Evolutionary conservation across 768 basidiomycete species (phyloP).

Genomic region (Phaeotremella fagi): DNA sequence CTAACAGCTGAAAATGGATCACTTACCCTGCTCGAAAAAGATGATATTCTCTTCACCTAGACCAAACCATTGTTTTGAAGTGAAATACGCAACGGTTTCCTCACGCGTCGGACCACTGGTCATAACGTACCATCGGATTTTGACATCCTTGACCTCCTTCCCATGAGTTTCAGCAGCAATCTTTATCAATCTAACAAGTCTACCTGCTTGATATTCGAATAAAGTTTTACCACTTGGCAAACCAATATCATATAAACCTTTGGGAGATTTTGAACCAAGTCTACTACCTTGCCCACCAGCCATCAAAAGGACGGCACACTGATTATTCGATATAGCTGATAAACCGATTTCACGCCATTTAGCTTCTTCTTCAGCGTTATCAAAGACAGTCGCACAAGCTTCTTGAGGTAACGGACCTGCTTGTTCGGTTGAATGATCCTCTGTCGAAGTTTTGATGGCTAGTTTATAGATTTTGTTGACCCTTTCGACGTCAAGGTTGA

Average conservation of each 20-base stretch:
- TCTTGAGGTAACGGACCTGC: constrained; percentile 79
- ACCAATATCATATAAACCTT: constrained; percentile 97
- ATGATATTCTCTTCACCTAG: constrained; percentile 72
- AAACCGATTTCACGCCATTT: constrained; percentile 78
- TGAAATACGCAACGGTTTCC: constrained; percentile 82
- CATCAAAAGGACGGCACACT: constrained; percentile 94
- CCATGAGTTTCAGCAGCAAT: constrained; percentile 58
- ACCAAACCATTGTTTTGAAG: constrained; percentile 71
- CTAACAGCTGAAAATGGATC: neutral
- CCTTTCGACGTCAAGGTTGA: constrained; percentile 75
- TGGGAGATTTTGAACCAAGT: constrained; percentile 84
- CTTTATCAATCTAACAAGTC: constrained; percentile 76
- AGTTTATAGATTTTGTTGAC: constrained; percentile 83
- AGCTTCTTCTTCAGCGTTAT: constrained; percentile 52
- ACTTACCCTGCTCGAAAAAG: constrained; percentile 91
- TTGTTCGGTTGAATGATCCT: constrained; percentile 49
- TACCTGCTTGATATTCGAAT: constrained; percentile 96
- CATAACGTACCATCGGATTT: constrained; percentile 98
- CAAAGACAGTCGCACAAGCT: constrained; percentile 59
- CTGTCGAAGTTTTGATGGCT: constrained; percentile 57
- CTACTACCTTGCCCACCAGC: constrained; percentile 97
- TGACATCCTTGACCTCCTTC: constrained; percentile 56
- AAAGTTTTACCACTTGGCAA: constrained; percentile 87
- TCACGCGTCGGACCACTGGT: constrained; percentile 90
- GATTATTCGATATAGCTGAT: constrained; percentile 68